Conservation (phyloP, 2,329 filamentous ascomycete genomes). For the Colletotrichum truncatum region DNA sequence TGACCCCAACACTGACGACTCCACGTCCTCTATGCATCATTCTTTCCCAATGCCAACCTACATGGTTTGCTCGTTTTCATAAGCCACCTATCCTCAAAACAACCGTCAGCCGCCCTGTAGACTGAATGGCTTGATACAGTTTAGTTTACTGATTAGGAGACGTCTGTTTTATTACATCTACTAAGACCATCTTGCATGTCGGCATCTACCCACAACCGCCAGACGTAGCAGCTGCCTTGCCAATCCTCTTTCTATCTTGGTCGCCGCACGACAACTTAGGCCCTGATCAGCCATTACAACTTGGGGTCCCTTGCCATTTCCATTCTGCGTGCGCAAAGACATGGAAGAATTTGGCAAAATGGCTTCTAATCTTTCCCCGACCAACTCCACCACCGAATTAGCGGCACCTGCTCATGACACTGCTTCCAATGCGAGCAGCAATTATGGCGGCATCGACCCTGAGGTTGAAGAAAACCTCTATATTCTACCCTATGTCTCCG, state of each 20-base stretch:
- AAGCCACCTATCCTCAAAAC: not conserved
- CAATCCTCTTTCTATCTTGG: not conserved
- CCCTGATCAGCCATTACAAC: not conserved
- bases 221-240: not conserved
- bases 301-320: not conserved
- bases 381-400: not conserved
- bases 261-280: not conserved
- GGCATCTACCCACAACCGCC: not conserved
- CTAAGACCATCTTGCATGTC: not conserved
- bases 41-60: slow-evolving; percentile 3
- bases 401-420: not conserved
- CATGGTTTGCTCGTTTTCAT: not conserved
- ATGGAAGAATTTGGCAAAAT: slow-evolving; percentile 11
- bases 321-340: not conserved
- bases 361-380: slow-evolving; percentile 10
- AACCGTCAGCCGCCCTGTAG: not conserved
- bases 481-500: slow-evolving; percentile 39
- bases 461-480: slow-evolving; percentile 46
- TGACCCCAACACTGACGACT: slow-evolving; percentile 22
- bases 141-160: too few relatives aligned
- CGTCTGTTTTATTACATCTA: too few relatives aligned
- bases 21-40: slow-evolving; percentile 1
- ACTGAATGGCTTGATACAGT: not conserved
- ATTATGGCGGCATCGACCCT: slow-evolving; percentile 46
- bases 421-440: slow-evolving; percentile 13